Conservation (phyloP, 208 protist species). For the Acanthamoeba sp. region DNA sequence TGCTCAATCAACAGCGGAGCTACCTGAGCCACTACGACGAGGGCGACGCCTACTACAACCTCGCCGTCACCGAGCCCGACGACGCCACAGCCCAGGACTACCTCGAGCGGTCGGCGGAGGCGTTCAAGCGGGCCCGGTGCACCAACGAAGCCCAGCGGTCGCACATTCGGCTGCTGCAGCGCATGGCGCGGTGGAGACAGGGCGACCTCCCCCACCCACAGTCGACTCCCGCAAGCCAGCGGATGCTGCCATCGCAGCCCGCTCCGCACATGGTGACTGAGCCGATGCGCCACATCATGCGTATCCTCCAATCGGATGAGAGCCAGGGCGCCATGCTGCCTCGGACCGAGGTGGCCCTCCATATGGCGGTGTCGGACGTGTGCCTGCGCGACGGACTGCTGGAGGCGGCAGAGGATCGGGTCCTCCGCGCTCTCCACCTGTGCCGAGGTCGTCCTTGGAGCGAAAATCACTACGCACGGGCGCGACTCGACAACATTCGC, state of each 20-base stretch:
- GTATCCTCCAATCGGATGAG: neutral
- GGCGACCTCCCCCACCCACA: neutral
- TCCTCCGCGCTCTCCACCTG: neutral
- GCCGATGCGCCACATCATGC: neutral
- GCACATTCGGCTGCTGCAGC: neutral
- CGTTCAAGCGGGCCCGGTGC: neutral
- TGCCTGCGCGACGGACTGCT: neutral
- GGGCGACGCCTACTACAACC: constrained; percentile 30
- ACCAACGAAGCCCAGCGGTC: neutral
- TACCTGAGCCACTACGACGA: constrained; percentile 46
- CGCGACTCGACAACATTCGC: neutral
- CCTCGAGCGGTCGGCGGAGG: neutral
- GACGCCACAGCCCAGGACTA: neutral
- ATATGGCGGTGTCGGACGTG: constrained; percentile 9
- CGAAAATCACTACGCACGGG: neutral
- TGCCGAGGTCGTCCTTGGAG: neutral
- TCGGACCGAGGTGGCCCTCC: neutral
- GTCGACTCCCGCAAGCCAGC: neutral
- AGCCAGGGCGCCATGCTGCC: neutral
- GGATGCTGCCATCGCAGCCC: neutral
- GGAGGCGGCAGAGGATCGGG: neutral
- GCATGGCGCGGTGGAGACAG: neutral
- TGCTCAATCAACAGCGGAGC: neutral
- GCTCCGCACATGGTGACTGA: neutral
- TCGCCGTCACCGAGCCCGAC: neutral